A percentile compares a stretch with the other conserved stretches of the same genome.
These are phyloP conservation scores for Hansfordia pulvinata DNA, from an alignment of 2,329 filamentous ascomycete genomes.

Conservation along the genomic window DNA sequence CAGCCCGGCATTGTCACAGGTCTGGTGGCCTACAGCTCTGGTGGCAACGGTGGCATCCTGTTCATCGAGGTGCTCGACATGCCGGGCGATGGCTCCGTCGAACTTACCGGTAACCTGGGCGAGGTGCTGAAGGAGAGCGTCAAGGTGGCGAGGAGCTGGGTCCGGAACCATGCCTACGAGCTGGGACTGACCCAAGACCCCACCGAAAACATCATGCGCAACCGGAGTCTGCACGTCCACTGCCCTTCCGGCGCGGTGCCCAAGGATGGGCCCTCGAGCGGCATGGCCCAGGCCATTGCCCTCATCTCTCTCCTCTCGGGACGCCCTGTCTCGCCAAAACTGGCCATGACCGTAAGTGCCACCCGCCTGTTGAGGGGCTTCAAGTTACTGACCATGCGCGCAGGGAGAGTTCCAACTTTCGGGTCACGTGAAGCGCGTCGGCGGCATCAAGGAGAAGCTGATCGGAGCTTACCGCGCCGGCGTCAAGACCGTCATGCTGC, in stretches of 20 bases:
- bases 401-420: slow-evolving; percentile 64
- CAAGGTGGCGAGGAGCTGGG: slow-evolving; percentile 92
- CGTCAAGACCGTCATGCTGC: slow-evolving; percentile 85
- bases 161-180: slow-evolving; percentile 89
- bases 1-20: slow-evolving; percentile 91
- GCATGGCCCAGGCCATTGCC: slow-evolving; percentile 86
- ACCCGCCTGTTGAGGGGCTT: no score
- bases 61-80: slow-evolving; percentile 98
- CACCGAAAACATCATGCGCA: slow-evolving; percentile 89
- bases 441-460: slow-evolving; percentile 96
- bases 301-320: slow-evolving; percentile 82
- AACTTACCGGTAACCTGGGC: slow-evolving; percentile 90
- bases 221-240: slow-evolving; percentile 86
- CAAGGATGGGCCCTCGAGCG: slow-evolving; percentile 80
- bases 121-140: slow-evolving; percentile 96
- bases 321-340: slow-evolving; percentile 73
- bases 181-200: slow-evolving; percentile 71
- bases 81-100: slow-evolving; percentile 83
- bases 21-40: slow-evolving; percentile 84
- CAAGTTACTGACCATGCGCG: slow-evolving; percentile 11
- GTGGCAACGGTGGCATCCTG: slow-evolving; percentile 87
- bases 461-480: slow-evolving; percentile 88
- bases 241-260: slow-evolving; percentile 91
- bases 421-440: slow-evolving; percentile 83
- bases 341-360: slow-evolving; percentile 76